These are phyloP conservation scores for Clarireedia paspali DNA, from an alignment of 2,329 filamentous ascomycete genomes.

Conservation along the genomic window DNA sequence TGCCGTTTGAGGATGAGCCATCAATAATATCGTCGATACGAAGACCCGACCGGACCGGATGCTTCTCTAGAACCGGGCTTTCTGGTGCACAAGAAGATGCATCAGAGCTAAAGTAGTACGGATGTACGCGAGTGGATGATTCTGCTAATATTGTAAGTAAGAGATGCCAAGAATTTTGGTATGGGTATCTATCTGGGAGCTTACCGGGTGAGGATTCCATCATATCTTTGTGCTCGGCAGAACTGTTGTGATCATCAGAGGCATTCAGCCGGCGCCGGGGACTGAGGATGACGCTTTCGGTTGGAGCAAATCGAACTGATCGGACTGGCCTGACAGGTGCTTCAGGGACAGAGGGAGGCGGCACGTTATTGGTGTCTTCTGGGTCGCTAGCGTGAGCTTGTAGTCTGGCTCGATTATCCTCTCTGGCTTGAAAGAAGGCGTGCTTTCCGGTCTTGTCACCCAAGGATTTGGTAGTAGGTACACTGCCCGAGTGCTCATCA, in stretches of 20 bases:
- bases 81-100: conserved; percentile 1
- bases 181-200: not conserved
- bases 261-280: not conserved
- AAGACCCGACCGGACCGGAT: conserved; percentile 19
- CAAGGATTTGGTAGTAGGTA: conserved; percentile 13
- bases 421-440: conserved; percentile 27
- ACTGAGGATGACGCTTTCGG: not conserved
- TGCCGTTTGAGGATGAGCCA: conserved; percentile 7
- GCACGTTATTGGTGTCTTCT: not conserved
- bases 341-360: not conserved
- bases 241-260: no score
- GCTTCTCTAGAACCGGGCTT: conserved; percentile 5
- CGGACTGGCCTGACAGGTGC: not conserved
- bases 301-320: not conserved
- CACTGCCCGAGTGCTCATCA: not conserved
- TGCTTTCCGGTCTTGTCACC: conserved; percentile 25
- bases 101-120: conserved; percentile 6
- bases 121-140: not conserved
- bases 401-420: conserved; percentile 23
- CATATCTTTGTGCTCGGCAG: not conserved
- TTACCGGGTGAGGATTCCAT: not conserved
- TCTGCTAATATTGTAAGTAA: not conserved
- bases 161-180: not conserved
- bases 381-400: not conserved
- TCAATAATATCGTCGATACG: conserved; percentile 28